These are phyloP conservation scores for Chlorociboria aeruginascens DNA, from an alignment of 495 filamentous ascomycete genomes.

Conservation along the genomic window DNA sequence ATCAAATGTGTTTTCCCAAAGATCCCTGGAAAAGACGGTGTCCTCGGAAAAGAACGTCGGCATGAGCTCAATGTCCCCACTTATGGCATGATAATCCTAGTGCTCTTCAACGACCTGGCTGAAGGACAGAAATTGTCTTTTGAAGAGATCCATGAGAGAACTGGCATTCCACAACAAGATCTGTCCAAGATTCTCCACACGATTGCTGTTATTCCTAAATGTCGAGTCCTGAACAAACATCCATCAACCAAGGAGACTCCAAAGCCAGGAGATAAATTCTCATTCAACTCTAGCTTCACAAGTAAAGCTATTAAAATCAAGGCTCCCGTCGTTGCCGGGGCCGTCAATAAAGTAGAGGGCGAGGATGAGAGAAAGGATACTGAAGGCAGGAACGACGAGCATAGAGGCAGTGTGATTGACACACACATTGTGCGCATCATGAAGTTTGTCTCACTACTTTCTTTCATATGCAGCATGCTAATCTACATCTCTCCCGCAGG, in stretches of 20 bases:
- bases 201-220: slow-evolving; percentile 76
- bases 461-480: neutral
- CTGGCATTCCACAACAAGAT: slow-evolving; percentile 70
- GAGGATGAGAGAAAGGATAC: slow-evolving; percentile 76
- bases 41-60: slow-evolving; percentile 53
- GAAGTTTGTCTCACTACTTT: slow-evolving; percentile 53
- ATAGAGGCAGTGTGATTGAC: slow-evolving; percentile 65
- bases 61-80: slow-evolving; percentile 91
- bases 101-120: slow-evolving; percentile 76
- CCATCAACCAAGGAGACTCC: slow-evolving; percentile 67
- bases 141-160: slow-evolving; percentile 73
- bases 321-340: slow-evolving; percentile 46
- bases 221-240: slow-evolving; percentile 68
- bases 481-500: slow-evolving; percentile 31
- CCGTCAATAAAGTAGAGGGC: slow-evolving; percentile 74
- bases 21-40: slow-evolving; percentile 45
- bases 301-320: slow-evolving; percentile 80
- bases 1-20: slow-evolving; percentile 68
- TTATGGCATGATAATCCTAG: slow-evolving; percentile 79
- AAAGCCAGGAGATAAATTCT: slow-evolving; percentile 68
- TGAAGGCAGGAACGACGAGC: slow-evolving; percentile 75
- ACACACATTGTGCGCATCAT: slow-evolving; percentile 89
- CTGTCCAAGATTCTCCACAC: slow-evolving; percentile 75
- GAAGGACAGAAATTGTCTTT: slow-evolving; percentile 56
- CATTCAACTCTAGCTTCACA: slow-evolving; percentile 72